Base-by-base conservation (phyloP, 108 stramenopile genomes). In the Conticribra weissflogii region DNA sequence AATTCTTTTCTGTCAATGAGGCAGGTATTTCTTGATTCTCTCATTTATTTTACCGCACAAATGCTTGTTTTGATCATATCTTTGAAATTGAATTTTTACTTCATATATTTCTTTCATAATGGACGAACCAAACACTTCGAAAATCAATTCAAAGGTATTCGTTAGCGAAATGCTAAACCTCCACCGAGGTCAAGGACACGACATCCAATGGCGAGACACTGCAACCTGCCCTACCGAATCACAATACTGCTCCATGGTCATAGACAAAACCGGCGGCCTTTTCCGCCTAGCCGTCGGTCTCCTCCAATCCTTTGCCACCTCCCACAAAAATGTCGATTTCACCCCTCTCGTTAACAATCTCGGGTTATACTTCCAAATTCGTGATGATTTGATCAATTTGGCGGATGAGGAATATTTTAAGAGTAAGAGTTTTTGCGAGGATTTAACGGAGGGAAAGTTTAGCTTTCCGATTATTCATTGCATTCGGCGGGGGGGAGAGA, bases 391-490 rank as follows among this genome's bases (percentile, higher is more conserved):
- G 56, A 88, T 98, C 54, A 98, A 98, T 68, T 64, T 98, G 28
- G 89, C 92, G 7, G 92, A 93, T 78, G 88, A 88, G 55, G 92
- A 96, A 60, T 97, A 97, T 72, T 88, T 94, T 82, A 92, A 94
- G 76, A 88, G 84, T 30, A 98, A 98, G 81, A 86, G 89, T 74
- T 97, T 96, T 81, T 97, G 96, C 69, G 98, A 98, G 79, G 98
- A 98, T 76, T 74, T 98, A 70, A 96, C 96, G 3, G 98, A 98
- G 72, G 98, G 98, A 0, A 98, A 98, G 66, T 98, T 96, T 61
- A 90, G 88, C 22, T 96, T 88, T 70, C 97, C 97, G 1, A 91
- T 97, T 45, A 92, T 97, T 44, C 96, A 95, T 72, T 89, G 83
- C 60, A 70, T 93, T 30, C 72, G 63, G 3, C 23, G 54, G 33